These are phyloP conservation scores for Schizophyllum commune DNA, from an alignment of 1,284 basidiomycete species.

Conservation along the genomic window DNA sequence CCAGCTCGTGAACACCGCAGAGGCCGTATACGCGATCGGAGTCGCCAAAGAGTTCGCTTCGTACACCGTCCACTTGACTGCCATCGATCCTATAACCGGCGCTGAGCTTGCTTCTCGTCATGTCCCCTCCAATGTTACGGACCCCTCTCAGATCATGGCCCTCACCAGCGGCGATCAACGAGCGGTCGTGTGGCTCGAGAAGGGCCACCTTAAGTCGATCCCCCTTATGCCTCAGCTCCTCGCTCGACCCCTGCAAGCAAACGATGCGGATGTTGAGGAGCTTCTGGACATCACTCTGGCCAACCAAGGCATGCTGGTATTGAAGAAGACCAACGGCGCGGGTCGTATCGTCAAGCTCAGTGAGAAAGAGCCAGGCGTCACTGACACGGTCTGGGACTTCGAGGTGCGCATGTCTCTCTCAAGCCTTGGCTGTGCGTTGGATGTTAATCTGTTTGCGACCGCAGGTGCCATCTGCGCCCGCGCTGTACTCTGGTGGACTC, in stretches of 20 bases:
- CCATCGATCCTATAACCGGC: conserved; percentile 50
- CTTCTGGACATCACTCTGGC: conserved; percentile 51
- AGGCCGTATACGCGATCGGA: conserved; percentile 61
- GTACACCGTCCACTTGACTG: conserved; percentile 59
- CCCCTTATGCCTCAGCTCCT: conserved; percentile 47
- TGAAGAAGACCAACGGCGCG: conserved; percentile 41
- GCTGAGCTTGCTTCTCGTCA: conserved; percentile 40
- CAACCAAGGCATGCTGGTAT: conserved; percentile 40
- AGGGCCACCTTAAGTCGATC: conserved; percentile 45
- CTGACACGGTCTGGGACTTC: conserved; percentile 44
- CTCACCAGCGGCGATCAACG: neutral
- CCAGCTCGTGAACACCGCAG: conserved; percentile 44
- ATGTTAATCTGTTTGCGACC: neutral
- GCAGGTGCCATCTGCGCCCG: conserved; percentile 4
- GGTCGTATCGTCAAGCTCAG: conserved; percentile 28
- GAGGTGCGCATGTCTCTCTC: conserved; percentile 38
- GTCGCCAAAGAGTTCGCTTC: conserved; percentile 55
- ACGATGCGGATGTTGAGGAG: conserved; percentile 37
- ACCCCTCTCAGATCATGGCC: neutral
- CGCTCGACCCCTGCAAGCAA: conserved; percentile 32
- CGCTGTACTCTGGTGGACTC: conserved; percentile 38
- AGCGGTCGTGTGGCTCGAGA: conserved; percentile 61
- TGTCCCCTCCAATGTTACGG: conserved; percentile 50
- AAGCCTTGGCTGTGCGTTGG: conserved; percentile 17
- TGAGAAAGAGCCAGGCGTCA: neutral